These are phyloP conservation scores for Trichomonas tenax DNA, from an alignment of 208 protist species.

Conservation along the genomic window DNA sequence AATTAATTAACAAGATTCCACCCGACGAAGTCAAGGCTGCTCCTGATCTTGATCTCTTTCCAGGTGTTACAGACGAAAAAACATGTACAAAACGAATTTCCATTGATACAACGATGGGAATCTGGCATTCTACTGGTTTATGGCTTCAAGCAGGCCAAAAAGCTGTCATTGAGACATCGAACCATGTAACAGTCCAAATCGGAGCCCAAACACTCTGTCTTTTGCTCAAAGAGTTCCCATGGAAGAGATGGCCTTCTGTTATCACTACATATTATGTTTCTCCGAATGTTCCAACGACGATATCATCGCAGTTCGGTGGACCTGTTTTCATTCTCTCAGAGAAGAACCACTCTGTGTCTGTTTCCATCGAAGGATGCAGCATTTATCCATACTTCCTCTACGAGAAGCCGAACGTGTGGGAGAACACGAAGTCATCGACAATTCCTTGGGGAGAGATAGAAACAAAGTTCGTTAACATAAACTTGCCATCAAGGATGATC, in stretches of 20 bases:
- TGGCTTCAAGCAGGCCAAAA: not conserved
- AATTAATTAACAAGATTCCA: not conserved
- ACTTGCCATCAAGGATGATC: not conserved
- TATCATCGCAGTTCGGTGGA: not conserved
- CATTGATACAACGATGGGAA: not conserved
- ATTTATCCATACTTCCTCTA: not conserved
- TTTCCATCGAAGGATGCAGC: too few species aligned
- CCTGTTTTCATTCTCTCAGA: not conserved
- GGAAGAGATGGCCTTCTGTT: not conserved
- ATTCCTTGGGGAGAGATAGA: not conserved
- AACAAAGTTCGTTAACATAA: not conserved
- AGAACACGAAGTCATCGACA: not conserved
- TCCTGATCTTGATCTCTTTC: not conserved
- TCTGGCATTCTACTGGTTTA: not conserved
- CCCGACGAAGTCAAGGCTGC: too few species aligned
- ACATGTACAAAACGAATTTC: too few species aligned
- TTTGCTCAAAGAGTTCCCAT: not conserved
- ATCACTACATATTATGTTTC: not conserved
- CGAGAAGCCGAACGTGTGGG: not conserved
- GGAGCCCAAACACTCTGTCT: not conserved
- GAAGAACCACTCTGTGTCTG: not conserved
- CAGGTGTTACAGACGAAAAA: not conserved
- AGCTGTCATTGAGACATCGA: not conserved
- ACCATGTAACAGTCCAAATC: not conserved
- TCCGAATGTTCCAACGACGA: not conserved